Evolutionary conservation across 768 basidiomycete species (phyloP).

Genomic region (Antrodiella citrinella): DNA sequence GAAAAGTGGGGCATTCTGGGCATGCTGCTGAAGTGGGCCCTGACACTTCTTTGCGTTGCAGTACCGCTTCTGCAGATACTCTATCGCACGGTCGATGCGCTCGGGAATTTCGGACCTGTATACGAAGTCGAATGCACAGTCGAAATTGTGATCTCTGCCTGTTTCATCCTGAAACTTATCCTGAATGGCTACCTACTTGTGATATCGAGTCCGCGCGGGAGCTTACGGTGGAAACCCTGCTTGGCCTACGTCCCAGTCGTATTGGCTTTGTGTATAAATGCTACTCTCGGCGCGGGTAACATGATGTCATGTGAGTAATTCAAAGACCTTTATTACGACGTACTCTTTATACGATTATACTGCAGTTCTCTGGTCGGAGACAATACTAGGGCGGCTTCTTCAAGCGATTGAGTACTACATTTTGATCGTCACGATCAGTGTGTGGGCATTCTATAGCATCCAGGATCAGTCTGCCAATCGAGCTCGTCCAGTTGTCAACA

Average conservation of each 20-base stretch:
- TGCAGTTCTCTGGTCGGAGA: constrained; percentile 63
- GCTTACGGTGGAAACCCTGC: constrained; percentile 35
- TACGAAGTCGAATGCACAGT: constrained; percentile 53
- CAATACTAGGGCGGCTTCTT: constrained; percentile 56
- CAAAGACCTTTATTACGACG: background rate
- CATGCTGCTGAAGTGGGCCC: constrained; percentile 39
- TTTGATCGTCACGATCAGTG: constrained; percentile 42
- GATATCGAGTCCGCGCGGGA: constrained; percentile 10
- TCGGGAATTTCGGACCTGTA: constrained; percentile 33
- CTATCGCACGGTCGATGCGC: constrained; percentile 43
- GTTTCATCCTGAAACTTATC: constrained; percentile 57
- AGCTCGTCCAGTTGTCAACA: constrained; percentile 4
- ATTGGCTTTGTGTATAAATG: constrained; percentile 41
- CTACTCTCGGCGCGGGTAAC: constrained; percentile 48
- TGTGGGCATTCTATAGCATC: constrained; percentile 20
- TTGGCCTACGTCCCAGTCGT: constrained; percentile 42
- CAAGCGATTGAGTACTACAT: constrained; percentile 57
- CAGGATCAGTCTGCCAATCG: constrained; percentile 8
- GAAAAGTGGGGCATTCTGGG: constrained; percentile 53
- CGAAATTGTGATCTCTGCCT: constrained; percentile 46
- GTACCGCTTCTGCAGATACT: constrained; percentile 53
- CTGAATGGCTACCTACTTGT: constrained; percentile 47
- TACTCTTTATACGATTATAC: background rate
- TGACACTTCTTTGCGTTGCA: constrained; percentile 36
- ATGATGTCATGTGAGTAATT: constrained; percentile 47